Conservation (phyloP, 768 basidiomycete species). For the Psilocybe cubensis region DNA sequence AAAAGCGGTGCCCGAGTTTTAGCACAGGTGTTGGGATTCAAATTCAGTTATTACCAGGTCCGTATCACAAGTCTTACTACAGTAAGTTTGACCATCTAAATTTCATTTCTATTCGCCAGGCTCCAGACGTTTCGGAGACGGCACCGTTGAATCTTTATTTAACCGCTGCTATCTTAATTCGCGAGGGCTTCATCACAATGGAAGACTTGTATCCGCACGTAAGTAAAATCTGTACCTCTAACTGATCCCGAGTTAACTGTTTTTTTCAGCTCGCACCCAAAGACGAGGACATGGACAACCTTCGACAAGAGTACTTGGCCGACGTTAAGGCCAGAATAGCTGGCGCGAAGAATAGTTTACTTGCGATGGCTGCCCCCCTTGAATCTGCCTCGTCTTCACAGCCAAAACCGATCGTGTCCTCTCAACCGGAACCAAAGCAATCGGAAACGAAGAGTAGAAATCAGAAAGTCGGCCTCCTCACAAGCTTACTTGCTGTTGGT, state of each 20-base stretch:
- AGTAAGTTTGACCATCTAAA: slow-evolving; percentile 12
- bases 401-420: slow-evolving; percentile 40
- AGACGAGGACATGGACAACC: slow-evolving; percentile 76
- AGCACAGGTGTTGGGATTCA: slow-evolving; percentile 97
- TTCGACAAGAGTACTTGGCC: slow-evolving; percentile 66
- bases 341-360: slow-evolving; percentile 70
- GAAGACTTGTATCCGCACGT: slow-evolving; percentile 96
- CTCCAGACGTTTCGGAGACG: slow-evolving; percentile 58
- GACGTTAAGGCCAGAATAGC: slow-evolving; percentile 67
- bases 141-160: slow-evolving; percentile 78
- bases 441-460: slow-evolving; percentile 53
- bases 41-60: slow-evolving; percentile 91
- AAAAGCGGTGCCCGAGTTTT: slow-evolving; percentile 59
- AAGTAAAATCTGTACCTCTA: slow-evolving; percentile 27
- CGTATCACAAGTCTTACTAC: slow-evolving; percentile 21
- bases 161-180: slow-evolving; percentile 84
- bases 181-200: slow-evolving; percentile 84
- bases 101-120: slow-evolving; percentile 37
- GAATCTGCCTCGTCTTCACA: slow-evolving; percentile 51
- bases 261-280: slow-evolving; percentile 43
- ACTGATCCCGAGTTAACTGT: neutral
- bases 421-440: slow-evolving; percentile 46
- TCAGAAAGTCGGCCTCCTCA: slow-evolving; percentile 80
- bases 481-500: slow-evolving; percentile 85
- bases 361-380: slow-evolving; percentile 86